Percentiles rank a stretch among this genome's conserved stretches.
Conservation (phyloP, 208 protist species). For the Kentomonas sorsogonicus region DNA sequence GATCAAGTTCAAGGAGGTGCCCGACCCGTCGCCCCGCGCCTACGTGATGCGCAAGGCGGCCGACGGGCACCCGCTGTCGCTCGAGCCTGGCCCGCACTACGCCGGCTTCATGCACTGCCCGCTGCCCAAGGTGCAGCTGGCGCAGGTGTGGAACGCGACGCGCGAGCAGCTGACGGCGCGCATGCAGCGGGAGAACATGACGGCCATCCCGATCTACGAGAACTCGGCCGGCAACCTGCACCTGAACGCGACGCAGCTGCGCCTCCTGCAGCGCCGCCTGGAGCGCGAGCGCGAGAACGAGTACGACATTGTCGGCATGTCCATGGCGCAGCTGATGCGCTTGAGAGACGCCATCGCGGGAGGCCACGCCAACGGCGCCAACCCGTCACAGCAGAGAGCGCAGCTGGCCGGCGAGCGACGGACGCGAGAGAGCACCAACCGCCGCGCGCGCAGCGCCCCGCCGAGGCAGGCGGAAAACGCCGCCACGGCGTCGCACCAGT, state of each 20-base stretch:
- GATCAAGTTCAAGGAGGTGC: conserved; percentile 25
- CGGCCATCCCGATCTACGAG: conserved; percentile 43
- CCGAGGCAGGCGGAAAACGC: too few species aligned
- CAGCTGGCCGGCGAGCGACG: background rate
- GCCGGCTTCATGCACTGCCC: conserved; percentile 41
- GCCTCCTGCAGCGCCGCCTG: conserved; percentile 23
- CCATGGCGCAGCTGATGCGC: conserved; percentile 28
- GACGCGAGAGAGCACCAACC: too few species aligned
- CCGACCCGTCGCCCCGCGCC: conserved; percentile 19
- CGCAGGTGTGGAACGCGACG: conserved; percentile 48
- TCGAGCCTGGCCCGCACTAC: conserved; percentile 25
- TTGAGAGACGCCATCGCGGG: conserved; percentile 10
- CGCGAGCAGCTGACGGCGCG: conserved; percentile 12
- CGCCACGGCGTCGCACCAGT: too few species aligned
- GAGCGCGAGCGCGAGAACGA: conserved; percentile 22
- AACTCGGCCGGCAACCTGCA: conserved; percentile 27
- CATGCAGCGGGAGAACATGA: conserved; percentile 9
- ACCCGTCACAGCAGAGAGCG: background rate
- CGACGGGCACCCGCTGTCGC: conserved; percentile 27
- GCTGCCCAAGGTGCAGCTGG: conserved; percentile 55
- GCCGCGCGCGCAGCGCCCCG: too few species aligned
- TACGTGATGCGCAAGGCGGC: conserved; percentile 23
- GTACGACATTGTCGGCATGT: conserved; percentile 47
- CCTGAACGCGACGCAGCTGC: conserved; percentile 24
- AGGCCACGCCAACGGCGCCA: background rate